These are phyloP conservation scores for Lepraria neglecta DNA, from an alignment of 495 filamentous ascomycete genomes.

Conservation along the genomic window DNA sequence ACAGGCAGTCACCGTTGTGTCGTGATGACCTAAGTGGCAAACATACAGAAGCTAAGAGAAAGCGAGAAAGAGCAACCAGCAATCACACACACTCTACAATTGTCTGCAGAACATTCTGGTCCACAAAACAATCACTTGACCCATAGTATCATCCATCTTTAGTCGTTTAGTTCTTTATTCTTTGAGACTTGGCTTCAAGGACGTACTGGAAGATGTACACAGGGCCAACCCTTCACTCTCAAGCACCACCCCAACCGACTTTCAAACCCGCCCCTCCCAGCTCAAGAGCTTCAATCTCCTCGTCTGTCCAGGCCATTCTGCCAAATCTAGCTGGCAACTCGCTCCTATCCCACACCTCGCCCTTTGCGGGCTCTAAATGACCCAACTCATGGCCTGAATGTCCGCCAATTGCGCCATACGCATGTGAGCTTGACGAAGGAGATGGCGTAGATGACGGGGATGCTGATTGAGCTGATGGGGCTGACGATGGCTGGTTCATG, in stretches of 20 bases:
- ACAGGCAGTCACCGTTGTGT: too few relatives aligned
- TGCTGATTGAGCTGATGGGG: slow-evolving; percentile 13
- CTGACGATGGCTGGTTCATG: slow-evolving; percentile 33
- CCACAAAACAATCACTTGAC: too few relatives aligned
- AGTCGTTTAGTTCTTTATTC: too few relatives aligned
- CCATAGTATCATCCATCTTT: too few relatives aligned
- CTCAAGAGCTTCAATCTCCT: slow-evolving; percentile 94
- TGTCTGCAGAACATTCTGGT: too few relatives aligned
- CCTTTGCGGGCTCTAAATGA: slow-evolving; percentile 59
- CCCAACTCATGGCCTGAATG: slow-evolving; percentile 62
- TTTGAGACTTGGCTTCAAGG: too few relatives aligned
- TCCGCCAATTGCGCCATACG: slow-evolving; percentile 55
- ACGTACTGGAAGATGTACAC: too few relatives aligned
- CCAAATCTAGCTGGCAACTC: slow-evolving; percentile 81
- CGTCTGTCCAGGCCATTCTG: slow-evolving; percentile 59
- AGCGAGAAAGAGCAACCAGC: too few relatives aligned
- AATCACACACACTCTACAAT: too few relatives aligned
- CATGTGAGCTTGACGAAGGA: slow-evolving; percentile 12
- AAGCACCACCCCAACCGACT: slow-evolving; percentile 25
- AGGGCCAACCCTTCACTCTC: background rate
- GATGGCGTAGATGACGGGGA: slow-evolving; percentile 27
- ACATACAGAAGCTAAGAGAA: too few relatives aligned
- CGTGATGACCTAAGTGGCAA: too few relatives aligned
- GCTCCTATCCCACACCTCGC: slow-evolving; percentile 79
- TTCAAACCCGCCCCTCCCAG: slow-evolving; percentile 72